Conservation (phyloP, 2,329 filamentous ascomycete genomes). For the Pseudocercospora cruenta region DNA sequence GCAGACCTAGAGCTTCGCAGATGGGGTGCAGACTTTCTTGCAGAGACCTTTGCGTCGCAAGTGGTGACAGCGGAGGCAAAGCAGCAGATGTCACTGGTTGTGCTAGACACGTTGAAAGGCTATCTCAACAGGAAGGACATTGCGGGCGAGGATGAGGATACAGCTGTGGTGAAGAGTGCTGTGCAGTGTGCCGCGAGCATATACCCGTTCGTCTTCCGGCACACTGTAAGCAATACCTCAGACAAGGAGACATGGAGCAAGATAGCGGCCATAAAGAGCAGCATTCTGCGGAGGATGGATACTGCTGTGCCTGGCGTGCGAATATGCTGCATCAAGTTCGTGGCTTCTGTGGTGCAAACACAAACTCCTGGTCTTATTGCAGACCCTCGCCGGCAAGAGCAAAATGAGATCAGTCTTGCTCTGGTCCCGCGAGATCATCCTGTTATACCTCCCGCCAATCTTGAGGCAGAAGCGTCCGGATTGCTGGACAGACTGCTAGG, state of each 20-base stretch:
- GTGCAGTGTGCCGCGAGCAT: slow-evolving; percentile 90
- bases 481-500: slow-evolving; percentile 85
- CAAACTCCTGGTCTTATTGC: slow-evolving; percentile 82
- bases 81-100: slow-evolving; percentile 68
- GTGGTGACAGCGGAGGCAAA: slow-evolving; percentile 76
- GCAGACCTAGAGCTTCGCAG: slow-evolving; percentile 79
- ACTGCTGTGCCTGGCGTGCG: slow-evolving; percentile 73
- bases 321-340: slow-evolving; percentile 97
- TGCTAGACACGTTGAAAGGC: slow-evolving; percentile 71
- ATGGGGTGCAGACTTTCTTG: slow-evolving; percentile 96
- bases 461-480: slow-evolving; percentile 92
- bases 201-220: slow-evolving; percentile 87
- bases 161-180: slow-evolving; percentile 78
- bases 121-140: slow-evolving; percentile 58
- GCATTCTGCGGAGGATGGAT: slow-evolving; percentile 88
- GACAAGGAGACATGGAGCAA: slow-evolving; percentile 83
- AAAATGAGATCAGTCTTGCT: slow-evolving; percentile 82
- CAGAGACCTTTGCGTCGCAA: slow-evolving; percentile 95
- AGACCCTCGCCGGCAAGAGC: slow-evolving; percentile 79
- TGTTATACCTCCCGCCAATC: slow-evolving; percentile 73
- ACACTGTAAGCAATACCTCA: slow-evolving; percentile 86
- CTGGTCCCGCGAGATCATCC: slow-evolving; percentile 84
- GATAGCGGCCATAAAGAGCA: slow-evolving; percentile 85
- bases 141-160: slow-evolving; percentile 64
- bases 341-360: slow-evolving; percentile 87